These are phyloP conservation scores for Russula brevipes DNA, from an alignment of 768 basidiomycete genomes.

Conservation along the genomic window DNA sequence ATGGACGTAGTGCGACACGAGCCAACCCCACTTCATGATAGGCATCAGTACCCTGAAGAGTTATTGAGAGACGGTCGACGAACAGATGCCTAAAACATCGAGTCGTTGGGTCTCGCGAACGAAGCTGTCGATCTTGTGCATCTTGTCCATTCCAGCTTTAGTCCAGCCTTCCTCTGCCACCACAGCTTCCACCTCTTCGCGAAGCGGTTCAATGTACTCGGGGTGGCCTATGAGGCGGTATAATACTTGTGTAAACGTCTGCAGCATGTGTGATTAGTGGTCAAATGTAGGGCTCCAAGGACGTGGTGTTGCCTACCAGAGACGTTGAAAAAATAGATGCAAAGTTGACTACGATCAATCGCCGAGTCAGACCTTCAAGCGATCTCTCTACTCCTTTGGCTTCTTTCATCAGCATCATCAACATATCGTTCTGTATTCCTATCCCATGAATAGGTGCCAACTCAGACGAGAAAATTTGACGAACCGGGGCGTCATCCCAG, in stretches of 20 bases:
- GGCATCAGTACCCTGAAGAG: background rate
- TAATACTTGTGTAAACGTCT: conserved; percentile 17
- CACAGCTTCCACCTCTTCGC: conserved; percentile 26
- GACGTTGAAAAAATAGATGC: conserved; percentile 34
- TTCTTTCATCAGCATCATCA: conserved; percentile 39
- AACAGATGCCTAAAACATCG: conserved; percentile 21
- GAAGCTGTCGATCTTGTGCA: conserved; percentile 37
- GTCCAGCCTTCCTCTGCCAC: conserved; percentile 28
- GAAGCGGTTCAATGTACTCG: conserved; percentile 26
- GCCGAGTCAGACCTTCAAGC: conserved; percentile 29
- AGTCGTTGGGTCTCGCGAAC: conserved; percentile 31
- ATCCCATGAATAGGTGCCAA: background rate
- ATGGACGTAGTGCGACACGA: conserved; percentile 29
- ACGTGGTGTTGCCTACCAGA: conserved; percentile 26
- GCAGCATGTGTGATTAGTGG: background rate
- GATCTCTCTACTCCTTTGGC: conserved; percentile 31
- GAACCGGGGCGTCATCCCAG: conserved; percentile 6
- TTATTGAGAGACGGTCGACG: background rate
- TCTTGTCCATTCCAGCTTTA: conserved; percentile 30
- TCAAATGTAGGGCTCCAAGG: too few relatives aligned
- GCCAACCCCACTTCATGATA: conserved; percentile 21
- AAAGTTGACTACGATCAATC: conserved; percentile 38
- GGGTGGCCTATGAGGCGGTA: conserved; percentile 28
- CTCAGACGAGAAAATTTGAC: background rate
- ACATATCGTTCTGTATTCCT: conserved; percentile 35